Base-by-base conservation (phyloP, 768 basidiomycete species). In the Rhodotorula babjevae region DNA sequence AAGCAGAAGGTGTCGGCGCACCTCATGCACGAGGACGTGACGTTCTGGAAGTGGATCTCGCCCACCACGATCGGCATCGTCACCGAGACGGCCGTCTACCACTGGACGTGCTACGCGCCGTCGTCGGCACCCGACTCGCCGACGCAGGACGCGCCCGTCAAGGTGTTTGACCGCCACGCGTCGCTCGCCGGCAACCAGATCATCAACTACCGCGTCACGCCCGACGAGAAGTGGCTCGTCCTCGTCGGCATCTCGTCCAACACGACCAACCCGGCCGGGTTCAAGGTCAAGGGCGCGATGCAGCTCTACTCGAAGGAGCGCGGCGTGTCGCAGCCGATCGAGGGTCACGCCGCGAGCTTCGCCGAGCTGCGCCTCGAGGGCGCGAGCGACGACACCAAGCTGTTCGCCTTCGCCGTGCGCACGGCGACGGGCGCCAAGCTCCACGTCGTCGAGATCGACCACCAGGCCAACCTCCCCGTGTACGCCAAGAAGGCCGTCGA, bases 41-140 rank as follows among this genome's bases (percentile, higher is more conserved):
- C 92, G 36, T 99, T 96, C 83, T 99, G 96, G 96, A 97, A 96
- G 81, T 99, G 96, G 96, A 88, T 97, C 52, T 90, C 89, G 60
- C 89, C 92, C 73, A 87, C 88, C 27, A 90, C 90, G 42, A 89
- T 99, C 73, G 96, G 96, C 78, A 86, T 98, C 83, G 96, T 97
- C 78, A 97, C 95, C 42, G 94, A 97, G 71, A 85, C 90, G 1
- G 86, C 93, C 10, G 95, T 98, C 44, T 91, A 86, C 81, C 94
- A 98, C 82, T 67, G 78, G 80, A 64, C 74, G 75, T 53, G 78
- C 78, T 65, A 81, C 82, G 60, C 77, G 14, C 68, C 72, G 0
- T 62, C 61, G 29, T 70, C 63, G n/a, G 59, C 65, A 7, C 62
- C 74, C 18, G 55, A 63, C 14, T 57, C 71, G 7, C 58, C 52